phyloP scores from a whole-genome alignment of 2,329 filamentous ascomycete genomes.

The Ophiostoma sp. region DNA sequence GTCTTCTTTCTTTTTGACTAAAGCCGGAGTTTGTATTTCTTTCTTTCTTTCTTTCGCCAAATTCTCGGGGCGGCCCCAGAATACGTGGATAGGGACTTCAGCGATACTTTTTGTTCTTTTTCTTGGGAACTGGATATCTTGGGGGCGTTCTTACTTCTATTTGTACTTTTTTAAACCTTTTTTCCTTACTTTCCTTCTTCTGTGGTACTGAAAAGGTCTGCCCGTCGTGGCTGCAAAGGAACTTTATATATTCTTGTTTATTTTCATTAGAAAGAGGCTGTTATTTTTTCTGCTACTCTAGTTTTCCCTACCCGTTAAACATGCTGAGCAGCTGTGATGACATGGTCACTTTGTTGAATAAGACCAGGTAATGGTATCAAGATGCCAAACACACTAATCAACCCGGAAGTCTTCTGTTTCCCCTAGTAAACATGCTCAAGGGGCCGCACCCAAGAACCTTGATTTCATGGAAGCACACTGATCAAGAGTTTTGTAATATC shows the following conservation, averaged over 20 bases:
- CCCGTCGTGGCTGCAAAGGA: not conserved
- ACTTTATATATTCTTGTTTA: not conserved
- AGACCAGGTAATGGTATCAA: not conserved
- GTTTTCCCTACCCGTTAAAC: not conserved
- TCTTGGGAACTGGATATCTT: not conserved
- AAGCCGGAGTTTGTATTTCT: conserved; percentile 10
- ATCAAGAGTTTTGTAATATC: not conserved
- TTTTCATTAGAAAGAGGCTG: not conserved
- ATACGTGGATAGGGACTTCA: not conserved
- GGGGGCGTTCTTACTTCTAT: not conserved
- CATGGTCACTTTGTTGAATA: not conserved
- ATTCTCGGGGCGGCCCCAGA: conserved; percentile 3
- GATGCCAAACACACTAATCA: not conserved
- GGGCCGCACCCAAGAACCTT: not conserved
- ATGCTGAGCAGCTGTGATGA: not conserved
- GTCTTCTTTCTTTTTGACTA: not conserved
- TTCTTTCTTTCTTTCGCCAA: not conserved
- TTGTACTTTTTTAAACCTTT: not conserved
- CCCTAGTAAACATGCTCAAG: not conserved
- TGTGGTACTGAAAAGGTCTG: not conserved
- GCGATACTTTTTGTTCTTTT: not conserved
- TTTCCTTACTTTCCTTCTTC: not conserved
- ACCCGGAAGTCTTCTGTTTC: not conserved
- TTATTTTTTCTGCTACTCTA: not conserved
- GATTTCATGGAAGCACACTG: not conserved